A percentile compares a stretch with the other conserved stretches of the same genome.
Conservation (phyloP, 2,329 filamentous ascomycete genomes). For the Diatrype stigma region DNA sequence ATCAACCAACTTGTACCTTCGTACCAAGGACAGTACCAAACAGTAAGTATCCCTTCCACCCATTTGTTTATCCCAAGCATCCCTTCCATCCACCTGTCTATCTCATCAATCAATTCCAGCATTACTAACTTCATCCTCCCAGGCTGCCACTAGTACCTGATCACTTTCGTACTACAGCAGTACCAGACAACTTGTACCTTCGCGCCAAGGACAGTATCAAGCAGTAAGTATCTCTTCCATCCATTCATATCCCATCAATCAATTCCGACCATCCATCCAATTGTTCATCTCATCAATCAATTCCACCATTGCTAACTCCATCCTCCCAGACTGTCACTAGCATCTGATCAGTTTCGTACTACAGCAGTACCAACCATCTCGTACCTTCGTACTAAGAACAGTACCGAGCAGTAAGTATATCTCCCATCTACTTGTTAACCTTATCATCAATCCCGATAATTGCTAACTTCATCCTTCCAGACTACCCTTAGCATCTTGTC, state of each 20-base stretch:
- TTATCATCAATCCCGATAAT: not conserved
- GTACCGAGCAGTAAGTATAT: not conserved
- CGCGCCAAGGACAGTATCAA: not conserved
- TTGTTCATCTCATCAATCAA: too few relatives aligned
- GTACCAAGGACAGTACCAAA: not conserved
- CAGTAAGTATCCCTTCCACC: not conserved
- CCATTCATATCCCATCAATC: not conserved
- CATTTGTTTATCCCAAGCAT: too few relatives aligned
- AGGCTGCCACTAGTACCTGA: too few relatives aligned
- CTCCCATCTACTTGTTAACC: not conserved
- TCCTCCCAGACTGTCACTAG: not conserved
- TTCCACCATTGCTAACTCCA: not conserved
- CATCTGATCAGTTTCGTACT: too few relatives aligned
- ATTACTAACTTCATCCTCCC: not conserved
- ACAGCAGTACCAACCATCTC: not conserved
- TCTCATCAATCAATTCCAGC: not conserved
- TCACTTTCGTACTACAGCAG: too few relatives aligned
- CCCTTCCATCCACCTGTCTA: not conserved
- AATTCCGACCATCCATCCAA: too few relatives aligned
- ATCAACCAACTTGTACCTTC: not conserved
- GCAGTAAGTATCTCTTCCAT: not conserved
- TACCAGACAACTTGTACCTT: not conserved
- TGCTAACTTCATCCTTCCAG: not conserved
- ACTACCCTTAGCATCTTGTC: too few relatives aligned
- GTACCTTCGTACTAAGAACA: not conserved